Evolutionary conservation across 2,329 filamentous ascomycete species (phyloP).

Genomic region (Parascedosporium putredinis): DNA sequence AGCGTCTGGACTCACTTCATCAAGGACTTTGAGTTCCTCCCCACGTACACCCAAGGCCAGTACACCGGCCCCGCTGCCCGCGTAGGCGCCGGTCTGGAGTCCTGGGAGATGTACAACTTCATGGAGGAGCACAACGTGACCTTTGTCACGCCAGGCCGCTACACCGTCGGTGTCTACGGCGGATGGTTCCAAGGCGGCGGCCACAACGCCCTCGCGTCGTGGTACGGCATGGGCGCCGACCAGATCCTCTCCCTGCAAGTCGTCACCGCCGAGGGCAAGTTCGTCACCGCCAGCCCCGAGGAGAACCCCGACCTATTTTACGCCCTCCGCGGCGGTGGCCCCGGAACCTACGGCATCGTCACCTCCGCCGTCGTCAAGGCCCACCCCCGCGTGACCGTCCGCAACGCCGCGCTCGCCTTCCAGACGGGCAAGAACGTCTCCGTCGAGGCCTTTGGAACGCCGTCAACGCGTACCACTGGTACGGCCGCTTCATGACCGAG

Average conservation of each 20-base stretch:
- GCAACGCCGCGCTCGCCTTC: slow-evolving; percentile 20
- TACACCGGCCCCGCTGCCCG: slow-evolving; percentile 44
- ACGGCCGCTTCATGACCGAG: slow-evolving; percentile 23
- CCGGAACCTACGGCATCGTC: slow-evolving; percentile 31
- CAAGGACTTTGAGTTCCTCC: slow-evolving; percentile 29
- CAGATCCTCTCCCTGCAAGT: slow-evolving; percentile 37
- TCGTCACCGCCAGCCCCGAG: slow-evolving; percentile 29
- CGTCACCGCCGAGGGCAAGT: slow-evolving; percentile 33
- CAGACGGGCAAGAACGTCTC: slow-evolving; percentile 16
- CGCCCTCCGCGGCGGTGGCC: slow-evolving; percentile 36
- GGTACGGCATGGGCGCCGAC: slow-evolving; percentile 35
- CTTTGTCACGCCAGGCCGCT: slow-evolving; percentile 16
- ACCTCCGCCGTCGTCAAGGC: slow-evolving; percentile 25
- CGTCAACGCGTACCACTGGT: slow-evolving; percentile 22
- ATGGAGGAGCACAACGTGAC: slow-evolving; percentile 21
- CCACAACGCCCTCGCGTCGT: slow-evolving; percentile 31
- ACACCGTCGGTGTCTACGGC: slow-evolving; percentile 42
- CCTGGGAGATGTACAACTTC: slow-evolving; percentile 29
- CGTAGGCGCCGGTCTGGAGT: slow-evolving; percentile 42
- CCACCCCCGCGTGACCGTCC: slow-evolving; percentile 22
- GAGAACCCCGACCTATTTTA: slow-evolving; percentile 37
- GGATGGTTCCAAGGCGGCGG: slow-evolving; percentile 49
- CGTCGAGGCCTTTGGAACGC: slow-evolving; percentile 19
- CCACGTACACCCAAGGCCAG: slow-evolving; percentile 25
- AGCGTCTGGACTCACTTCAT: slow-evolving; percentile 28